Conservation (phyloP, 2,329 filamentous ascomycete genomes). For the Fusarium torulosum region DNA sequence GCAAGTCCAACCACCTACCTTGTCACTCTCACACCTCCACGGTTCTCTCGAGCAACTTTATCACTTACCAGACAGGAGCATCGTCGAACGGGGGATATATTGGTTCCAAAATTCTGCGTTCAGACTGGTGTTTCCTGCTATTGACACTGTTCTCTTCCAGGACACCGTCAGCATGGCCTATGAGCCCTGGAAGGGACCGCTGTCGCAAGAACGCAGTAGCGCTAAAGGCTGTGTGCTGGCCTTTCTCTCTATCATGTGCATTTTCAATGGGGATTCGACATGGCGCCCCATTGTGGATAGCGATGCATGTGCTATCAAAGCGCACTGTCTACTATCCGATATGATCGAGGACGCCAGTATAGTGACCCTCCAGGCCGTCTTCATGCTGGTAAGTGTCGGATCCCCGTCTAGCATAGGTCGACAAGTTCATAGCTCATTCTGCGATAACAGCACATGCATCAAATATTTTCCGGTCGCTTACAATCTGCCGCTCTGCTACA, state of each 20-base stretch:
- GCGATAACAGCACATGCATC: background rate
- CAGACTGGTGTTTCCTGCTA: constrained; percentile 60
- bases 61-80: background rate
- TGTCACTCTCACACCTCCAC: background rate
- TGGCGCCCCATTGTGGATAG: constrained; percentile 51
- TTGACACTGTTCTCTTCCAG: constrained; percentile 61
- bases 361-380: constrained; percentile 58
- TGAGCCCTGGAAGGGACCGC: constrained; percentile 34
- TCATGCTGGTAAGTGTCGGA: constrained; percentile 60
- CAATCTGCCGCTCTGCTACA: constrained; percentile 59
- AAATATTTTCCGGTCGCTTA: constrained; percentile 59
- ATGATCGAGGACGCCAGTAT: constrained; percentile 58
- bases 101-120: constrained; percentile 40
- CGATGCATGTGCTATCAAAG: constrained; percentile 56
- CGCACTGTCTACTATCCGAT: constrained; percentile 58
- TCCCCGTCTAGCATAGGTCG: background rate
- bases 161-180: constrained; percentile 61
- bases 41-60: background rate
- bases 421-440: background rate
- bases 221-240: constrained; percentile 62
- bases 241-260: constrained; percentile 57
- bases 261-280: constrained; percentile 36
- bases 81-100: background rate
- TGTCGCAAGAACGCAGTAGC: constrained; percentile 47
- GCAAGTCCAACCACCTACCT: background rate